Conservation (phyloP, 495 filamentous ascomycete genomes). For the Letharia lupina region DNA sequence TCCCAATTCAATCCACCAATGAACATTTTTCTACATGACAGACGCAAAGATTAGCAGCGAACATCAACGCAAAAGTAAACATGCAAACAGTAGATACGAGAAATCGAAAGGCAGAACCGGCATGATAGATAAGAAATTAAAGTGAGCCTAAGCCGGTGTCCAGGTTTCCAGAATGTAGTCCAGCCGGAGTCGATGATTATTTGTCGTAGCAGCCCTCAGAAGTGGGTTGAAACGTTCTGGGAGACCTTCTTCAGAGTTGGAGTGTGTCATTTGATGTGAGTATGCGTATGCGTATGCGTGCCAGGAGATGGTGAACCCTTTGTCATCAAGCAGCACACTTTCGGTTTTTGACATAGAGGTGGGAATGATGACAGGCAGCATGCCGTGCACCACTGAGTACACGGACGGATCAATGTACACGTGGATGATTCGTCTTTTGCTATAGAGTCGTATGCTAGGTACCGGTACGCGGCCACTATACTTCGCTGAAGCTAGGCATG, state of each 20-base stretch:
- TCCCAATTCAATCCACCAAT: constrained; percentile 99
- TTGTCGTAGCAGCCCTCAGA: neutral
- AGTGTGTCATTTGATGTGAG: neutral
- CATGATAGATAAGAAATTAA: neutral
- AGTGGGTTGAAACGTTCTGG: neutral
- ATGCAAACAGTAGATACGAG: neutral
- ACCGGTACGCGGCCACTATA: constrained; percentile 31
- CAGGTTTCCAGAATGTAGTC: neutral
- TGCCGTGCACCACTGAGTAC: constrained; percentile 18
- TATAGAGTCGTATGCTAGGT: constrained; percentile 44
- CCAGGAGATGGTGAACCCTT: neutral
- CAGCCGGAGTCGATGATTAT: neutral
- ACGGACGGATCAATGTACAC: constrained; percentile 22
- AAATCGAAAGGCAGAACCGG: neutral
- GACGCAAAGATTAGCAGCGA: constrained; percentile 18
- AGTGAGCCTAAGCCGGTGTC: neutral
- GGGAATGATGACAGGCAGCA: constrained; percentile 15
- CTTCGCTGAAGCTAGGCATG: constrained; percentile 26
- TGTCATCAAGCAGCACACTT: constrained; percentile 8
- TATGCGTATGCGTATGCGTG: neutral
- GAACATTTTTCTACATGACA: constrained; percentile 85
- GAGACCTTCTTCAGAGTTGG: constrained; percentile 1
- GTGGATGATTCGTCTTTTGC: constrained; percentile 28
- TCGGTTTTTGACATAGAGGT: constrained; percentile 14
- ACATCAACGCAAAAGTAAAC: neutral